Conservation (phyloP, 106 monocot genomes). For the Alisma plantagoaquatica region DNA sequence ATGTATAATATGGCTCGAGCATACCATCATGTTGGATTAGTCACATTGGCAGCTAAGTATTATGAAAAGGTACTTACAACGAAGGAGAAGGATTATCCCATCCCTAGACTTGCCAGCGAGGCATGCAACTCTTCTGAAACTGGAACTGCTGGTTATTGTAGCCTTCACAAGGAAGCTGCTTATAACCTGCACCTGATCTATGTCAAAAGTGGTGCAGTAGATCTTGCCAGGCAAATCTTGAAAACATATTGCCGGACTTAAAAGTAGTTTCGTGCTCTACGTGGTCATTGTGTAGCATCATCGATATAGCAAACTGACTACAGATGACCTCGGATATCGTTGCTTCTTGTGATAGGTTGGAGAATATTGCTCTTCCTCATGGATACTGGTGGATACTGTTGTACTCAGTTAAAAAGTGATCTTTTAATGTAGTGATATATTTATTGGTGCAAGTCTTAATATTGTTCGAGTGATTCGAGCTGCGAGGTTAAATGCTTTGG, state of each 20-base stretch:
- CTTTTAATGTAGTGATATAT: too few relatives aligned
- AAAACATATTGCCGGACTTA: slow-evolving; percentile 41
- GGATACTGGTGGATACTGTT: too few relatives aligned
- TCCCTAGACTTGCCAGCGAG: slow-evolving; percentile 60
- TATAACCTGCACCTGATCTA: slow-evolving; percentile 95
- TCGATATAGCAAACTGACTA: too few relatives aligned
- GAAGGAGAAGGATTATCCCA: slow-evolving; percentile 51
- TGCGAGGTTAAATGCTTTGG: too few relatives aligned
- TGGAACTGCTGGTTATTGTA: slow-evolving; percentile 45
- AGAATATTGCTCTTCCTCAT: too few relatives aligned
- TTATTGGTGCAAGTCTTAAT: too few relatives aligned
- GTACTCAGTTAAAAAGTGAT: too few relatives aligned
- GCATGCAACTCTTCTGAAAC: slow-evolving; percentile 11
- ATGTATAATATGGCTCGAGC: slow-evolving; percentile 85
- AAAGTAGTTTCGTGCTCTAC: too few relatives aligned
- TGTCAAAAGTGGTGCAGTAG: slow-evolving; percentile 78
- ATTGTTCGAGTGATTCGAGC: too few relatives aligned
- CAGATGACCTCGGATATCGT: too few relatives aligned
- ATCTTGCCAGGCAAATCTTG: slow-evolving; percentile 83
- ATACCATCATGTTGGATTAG: slow-evolving; percentile 82
- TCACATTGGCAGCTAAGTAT: slow-evolving; percentile 64
- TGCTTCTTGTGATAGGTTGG: too few relatives aligned
- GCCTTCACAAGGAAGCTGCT: slow-evolving; percentile 78
- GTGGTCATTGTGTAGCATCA: too few relatives aligned
- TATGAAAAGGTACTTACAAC: slow-evolving; percentile 80